Percentiles rank a stretch among this genome's conserved stretches.
Evolutionary conservation across 768 basidiomycete species (phyloP).

Genomic region (Antrodiella citrinella): DNA sequence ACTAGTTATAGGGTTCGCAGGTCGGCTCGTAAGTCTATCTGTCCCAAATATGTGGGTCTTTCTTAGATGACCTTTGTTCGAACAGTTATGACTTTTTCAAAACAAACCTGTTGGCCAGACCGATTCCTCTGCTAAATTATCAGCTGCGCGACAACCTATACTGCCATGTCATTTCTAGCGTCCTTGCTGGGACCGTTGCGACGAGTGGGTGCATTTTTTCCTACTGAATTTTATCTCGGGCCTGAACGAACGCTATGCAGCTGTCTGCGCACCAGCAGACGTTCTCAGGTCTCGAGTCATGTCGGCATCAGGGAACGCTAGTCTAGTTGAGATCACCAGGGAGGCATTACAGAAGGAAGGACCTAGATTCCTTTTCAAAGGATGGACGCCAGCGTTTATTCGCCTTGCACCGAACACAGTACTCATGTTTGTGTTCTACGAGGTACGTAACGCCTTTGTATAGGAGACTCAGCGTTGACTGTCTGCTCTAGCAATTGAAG

Average conservation of each 20-base stretch:
- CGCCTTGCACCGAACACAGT: slow-evolving; percentile 80
- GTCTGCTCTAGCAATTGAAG: slow-evolving; percentile 57
- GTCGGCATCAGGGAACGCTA: slow-evolving; percentile 53
- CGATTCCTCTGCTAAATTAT: slow-evolving; percentile 47
- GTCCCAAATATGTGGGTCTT: background rate
- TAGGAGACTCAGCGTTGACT: background rate
- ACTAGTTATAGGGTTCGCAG: slow-evolving; percentile 54
- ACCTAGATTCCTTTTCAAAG: slow-evolving; percentile 72
- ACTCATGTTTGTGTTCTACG: slow-evolving; percentile 78
- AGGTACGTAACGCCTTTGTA: slow-evolving; percentile 34
- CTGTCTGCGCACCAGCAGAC: slow-evolving; percentile 73
- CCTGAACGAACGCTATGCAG: slow-evolving; percentile 26
- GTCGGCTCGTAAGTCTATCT: slow-evolving; percentile 74
- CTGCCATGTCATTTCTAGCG: slow-evolving; percentile 61
- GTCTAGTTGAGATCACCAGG: slow-evolving; percentile 43
- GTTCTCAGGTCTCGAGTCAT: slow-evolving; percentile 72
- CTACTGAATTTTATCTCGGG: background rate
- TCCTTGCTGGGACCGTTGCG: slow-evolving; percentile 65
- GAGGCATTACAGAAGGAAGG: slow-evolving; percentile 68
- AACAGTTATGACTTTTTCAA: slow-evolving; percentile 76
- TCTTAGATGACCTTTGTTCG: slow-evolving; percentile 2
- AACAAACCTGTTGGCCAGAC: slow-evolving; percentile 39
- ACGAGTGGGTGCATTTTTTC: slow-evolving; percentile 47
- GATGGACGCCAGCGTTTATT: slow-evolving; percentile 85
- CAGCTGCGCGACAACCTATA: slow-evolving; percentile 58